Percentiles rank a stretch among this genome's conserved stretches.
Conservation (phyloP, 306 rosid species). For the Styphnolobium japonicum region DNA sequence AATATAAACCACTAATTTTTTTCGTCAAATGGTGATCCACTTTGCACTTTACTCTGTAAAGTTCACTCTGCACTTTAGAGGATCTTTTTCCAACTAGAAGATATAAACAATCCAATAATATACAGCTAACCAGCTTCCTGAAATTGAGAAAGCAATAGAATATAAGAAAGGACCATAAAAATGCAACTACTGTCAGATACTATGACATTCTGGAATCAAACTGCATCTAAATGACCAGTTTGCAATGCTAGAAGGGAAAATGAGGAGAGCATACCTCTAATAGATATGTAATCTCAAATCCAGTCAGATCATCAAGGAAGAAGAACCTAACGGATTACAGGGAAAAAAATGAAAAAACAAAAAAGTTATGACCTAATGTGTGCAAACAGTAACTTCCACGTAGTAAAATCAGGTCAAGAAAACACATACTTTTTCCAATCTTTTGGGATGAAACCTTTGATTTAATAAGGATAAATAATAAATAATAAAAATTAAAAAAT, state of each 20-base stretch:
- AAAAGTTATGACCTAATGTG: neutral
- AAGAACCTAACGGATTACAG: slow-evolving; percentile 63
- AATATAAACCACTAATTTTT: neutral
- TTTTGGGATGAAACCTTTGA: neutral
- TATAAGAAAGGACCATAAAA: neutral
- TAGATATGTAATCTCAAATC: slow-evolving; percentile 79
- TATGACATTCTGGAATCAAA: slow-evolving; percentile 16
- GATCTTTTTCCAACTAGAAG: neutral
- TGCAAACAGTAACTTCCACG: neutral
- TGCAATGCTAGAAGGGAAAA: slow-evolving; percentile 6
- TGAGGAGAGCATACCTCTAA: slow-evolving; percentile 55
- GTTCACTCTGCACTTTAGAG: neutral
- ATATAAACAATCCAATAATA: neutral
- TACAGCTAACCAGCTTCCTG: neutral
- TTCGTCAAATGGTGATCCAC: neutral
- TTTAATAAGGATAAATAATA: neutral
- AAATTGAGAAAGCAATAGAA: slow-evolving; percentile 1
- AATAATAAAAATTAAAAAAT: neutral
- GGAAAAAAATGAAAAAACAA: neutral
- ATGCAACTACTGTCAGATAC: neutral
- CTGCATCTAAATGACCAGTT: slow-evolving; percentile 1
- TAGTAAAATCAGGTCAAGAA: neutral
- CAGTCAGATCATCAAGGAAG: slow-evolving; percentile 89
- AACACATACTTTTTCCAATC: neutral
- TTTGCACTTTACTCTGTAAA: neutral